Base-by-base conservation (phyloP, 2,329 filamentous ascomycete species). In the Fusarium dimerum region DNA sequence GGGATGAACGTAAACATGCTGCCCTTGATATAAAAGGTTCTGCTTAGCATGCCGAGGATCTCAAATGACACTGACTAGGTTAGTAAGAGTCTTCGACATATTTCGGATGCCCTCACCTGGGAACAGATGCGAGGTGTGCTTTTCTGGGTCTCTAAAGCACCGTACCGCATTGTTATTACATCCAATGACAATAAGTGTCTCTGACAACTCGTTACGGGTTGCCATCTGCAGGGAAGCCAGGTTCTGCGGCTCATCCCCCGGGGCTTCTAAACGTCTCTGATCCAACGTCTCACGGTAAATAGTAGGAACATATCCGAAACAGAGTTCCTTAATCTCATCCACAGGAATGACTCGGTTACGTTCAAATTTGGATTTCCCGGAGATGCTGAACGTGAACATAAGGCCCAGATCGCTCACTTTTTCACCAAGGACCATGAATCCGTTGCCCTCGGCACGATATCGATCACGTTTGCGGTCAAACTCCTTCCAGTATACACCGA, bases 401-500 rank as follows among this genome's bases (percentile, higher is more conserved):
- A 83, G 69, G 7, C 82, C 82, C 1, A 83, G 71, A 5, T 83
- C 80, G 26, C 67, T 64, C 3, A 77, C 63, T 20, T 76, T 68
- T 42, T 73, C 70, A 6, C 80, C 79, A 2, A 77, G 71, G 3
- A 82, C 68, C 54, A 80, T 71, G 62, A 76, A 81, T 3, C 80
- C 80, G 55, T 83, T 83, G 18, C 80, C 80, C 49, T 82, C 79
- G 5, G 76, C 80, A n/a, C 76, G 76, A 45, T 83, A 79, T 16
- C 76, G 75, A 57, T 82, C 78, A 12, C 67, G 68, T 9, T 67
- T 75, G 34, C 78, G 73, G 58, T 83, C 78, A 57, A 84, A 84
- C 48, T 80, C 78, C 55, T 79, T 81, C 82, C 82, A 85, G 65
- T 85, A 76, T 8, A 85, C 73, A 8, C 82, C 80, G 15, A 83